Evolutionary conservation across 345 rosid genomes (phyloP).

Genomic region (Eucalyptus grandis): DNA sequence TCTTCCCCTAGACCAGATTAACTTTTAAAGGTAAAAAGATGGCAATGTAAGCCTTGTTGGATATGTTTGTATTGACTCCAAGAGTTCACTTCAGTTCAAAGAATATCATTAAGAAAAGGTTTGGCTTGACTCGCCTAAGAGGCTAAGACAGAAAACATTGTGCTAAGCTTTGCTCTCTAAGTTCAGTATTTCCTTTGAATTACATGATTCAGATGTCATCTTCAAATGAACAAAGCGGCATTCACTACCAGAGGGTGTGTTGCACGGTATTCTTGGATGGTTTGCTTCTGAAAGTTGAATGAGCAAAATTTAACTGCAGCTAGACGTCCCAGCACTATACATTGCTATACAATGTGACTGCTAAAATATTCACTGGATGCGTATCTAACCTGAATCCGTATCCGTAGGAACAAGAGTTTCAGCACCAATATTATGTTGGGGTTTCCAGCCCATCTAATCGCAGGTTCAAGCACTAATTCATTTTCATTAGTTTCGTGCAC

Average conservation of each 20-base stretch:
- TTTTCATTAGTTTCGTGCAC: conserved; percentile 26
- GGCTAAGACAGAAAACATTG: neutral
- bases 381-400: conserved; percentile 27
- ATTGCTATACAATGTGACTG: neutral
- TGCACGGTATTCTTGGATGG: neutral
- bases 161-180: neutral
- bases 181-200: neutral
- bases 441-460: conserved; percentile 40
- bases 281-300: neutral
- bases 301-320: neutral
- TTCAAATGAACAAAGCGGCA: neutral
- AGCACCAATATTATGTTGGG: conserved; percentile 27
- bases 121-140: neutral
- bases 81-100: neutral
- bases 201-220: neutral
- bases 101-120: neutral
- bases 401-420: conserved; percentile 9
- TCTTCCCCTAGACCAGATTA: neutral
- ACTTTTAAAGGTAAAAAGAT: neutral
- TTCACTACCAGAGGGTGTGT: neutral
- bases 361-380: neutral
- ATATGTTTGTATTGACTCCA: neutral
- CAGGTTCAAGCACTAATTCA: conserved; percentile 29
- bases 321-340: neutral
- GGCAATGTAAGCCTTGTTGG: neutral